Conservation (phyloP, 2,329 filamentous ascomycete genomes). For the Cordyceps cicadae region DNA sequence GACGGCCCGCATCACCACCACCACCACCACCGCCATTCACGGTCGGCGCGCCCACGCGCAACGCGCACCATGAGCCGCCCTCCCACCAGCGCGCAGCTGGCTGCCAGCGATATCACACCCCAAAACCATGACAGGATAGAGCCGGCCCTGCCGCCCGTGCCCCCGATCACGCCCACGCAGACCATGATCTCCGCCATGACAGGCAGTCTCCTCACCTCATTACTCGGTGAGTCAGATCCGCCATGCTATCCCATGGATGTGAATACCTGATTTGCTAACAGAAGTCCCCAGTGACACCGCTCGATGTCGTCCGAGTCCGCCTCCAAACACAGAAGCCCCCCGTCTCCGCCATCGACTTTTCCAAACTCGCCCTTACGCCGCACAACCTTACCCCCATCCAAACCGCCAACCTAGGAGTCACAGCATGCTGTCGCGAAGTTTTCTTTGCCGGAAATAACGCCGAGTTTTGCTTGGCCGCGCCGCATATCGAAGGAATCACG, state of each 20-base stretch:
- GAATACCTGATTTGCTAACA: background rate
- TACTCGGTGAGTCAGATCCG: slow-evolving; percentile 59
- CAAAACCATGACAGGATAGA: slow-evolving; percentile 23
- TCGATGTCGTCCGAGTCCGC: slow-evolving; percentile 93
- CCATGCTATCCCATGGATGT: background rate
- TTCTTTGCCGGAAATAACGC: slow-evolving; percentile 89
- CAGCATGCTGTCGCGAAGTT: slow-evolving; percentile 90
- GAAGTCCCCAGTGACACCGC: slow-evolving; percentile 64
- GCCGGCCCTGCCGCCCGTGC: slow-evolving; percentile 22
- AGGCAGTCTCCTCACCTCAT: slow-evolving; percentile 80
- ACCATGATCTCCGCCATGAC: slow-evolving; percentile 93
- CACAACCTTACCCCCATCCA: slow-evolving; percentile 61
- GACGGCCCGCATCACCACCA: background rate
- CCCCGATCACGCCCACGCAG: slow-evolving; percentile 71
- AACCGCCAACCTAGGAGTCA: slow-evolving; percentile 75
- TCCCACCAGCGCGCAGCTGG: background rate
- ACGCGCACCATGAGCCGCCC: slow-evolving; percentile 4
- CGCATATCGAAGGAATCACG: slow-evolving; percentile 40
- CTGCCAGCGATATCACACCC: slow-evolving; percentile 11
- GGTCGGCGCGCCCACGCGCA: slow-evolving; percentile 2
- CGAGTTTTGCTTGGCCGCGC: slow-evolving; percentile 69
- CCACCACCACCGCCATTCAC: background rate
- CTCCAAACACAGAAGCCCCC: slow-evolving; percentile 69
- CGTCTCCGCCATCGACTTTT: slow-evolving; percentile 43
- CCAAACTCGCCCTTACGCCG: slow-evolving; percentile 47